Evolutionary conservation across 257 asterid species (phyloP).

Genomic region (Solanum neorickii): DNA sequence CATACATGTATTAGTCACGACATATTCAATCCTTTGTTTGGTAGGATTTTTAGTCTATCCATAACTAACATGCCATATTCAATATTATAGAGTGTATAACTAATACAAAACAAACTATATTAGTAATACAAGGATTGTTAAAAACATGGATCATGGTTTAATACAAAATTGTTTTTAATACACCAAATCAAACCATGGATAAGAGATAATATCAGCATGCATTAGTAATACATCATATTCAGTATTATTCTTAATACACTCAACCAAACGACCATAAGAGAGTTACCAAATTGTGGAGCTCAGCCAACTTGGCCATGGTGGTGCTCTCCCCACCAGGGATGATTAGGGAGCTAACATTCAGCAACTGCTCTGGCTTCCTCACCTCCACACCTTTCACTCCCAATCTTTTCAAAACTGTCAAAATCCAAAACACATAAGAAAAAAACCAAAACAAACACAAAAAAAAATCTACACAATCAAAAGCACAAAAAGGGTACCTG

Average conservation of each 20-base stretch:
- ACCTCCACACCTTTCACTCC: slow-evolving; percentile 90
- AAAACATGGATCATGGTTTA: too few species aligned
- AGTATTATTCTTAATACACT: neutral
- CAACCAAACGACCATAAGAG: neutral
- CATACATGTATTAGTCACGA: neutral
- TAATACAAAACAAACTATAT: neutral
- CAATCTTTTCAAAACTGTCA: slow-evolving; percentile 67
- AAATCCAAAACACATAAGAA: neutral
- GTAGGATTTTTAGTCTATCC: neutral
- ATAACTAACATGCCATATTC: neutral
- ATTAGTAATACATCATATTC: neutral
- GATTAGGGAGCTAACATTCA: slow-evolving; percentile 55
- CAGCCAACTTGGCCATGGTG: slow-evolving; percentile 97
- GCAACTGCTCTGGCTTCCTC: slow-evolving; percentile 88
- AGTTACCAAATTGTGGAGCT: slow-evolving; percentile 72
- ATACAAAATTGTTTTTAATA: too few species aligned
- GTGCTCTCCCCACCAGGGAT: slow-evolving; percentile 99
- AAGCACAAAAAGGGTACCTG: slow-evolving; percentile 31
- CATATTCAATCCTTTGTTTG: neutral
- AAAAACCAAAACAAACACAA: neutral
- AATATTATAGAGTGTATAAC: neutral
- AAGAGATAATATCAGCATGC: neutral
- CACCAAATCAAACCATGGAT: too few species aligned
- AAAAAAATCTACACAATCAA: neutral
- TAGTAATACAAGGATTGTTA: neutral